A percentile compares a stretch with the other conserved stretches of the same genome.
Evolutionary conservation across 108 stramenopile genomes (phyloP).

Genomic region (Schizochytrium sp.): DNA sequence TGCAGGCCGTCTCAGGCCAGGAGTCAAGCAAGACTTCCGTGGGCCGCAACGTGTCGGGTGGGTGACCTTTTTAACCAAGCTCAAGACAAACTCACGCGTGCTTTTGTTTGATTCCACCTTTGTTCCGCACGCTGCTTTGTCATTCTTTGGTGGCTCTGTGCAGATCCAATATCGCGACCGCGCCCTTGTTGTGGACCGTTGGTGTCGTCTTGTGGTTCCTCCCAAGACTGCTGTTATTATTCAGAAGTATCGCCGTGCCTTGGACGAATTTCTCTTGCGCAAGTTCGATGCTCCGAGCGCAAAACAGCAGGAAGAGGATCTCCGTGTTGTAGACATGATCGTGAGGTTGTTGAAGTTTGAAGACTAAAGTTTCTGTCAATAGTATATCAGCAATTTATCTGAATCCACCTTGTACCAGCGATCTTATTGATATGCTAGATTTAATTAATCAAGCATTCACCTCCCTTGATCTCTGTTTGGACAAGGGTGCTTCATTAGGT

Average conservation of each 20-base stretch:
- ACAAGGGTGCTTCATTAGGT: too few relatives aligned
- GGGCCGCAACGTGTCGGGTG: background rate
- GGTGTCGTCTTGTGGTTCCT: slow-evolving; percentile 20
- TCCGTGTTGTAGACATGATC: slow-evolving; percentile 20
- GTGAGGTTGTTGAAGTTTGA: background rate
- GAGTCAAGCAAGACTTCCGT: background rate
- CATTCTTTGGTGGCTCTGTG: slow-evolving; percentile 24
- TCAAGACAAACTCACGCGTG: slow-evolving; percentile 36
- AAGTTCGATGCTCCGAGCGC: slow-evolving; percentile 20
- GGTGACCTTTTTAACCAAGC: slow-evolving; percentile 29
- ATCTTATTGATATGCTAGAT: too few relatives aligned
- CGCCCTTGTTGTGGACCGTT: slow-evolving; percentile 13
- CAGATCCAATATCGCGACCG: slow-evolving; percentile 17
- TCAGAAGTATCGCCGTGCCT: background rate
- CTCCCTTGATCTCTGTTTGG: too few relatives aligned
- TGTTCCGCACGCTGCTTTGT: slow-evolving; percentile 17
- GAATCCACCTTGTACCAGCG: background rate
- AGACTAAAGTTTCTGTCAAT: background rate
- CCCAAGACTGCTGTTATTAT: slow-evolving; percentile 24
- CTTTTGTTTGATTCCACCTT: slow-evolving; percentile 54
- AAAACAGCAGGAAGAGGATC: background rate
- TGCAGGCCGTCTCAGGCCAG: background rate
- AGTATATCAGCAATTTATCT: background rate
- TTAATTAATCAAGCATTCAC: too few relatives aligned
- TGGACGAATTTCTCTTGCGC: slow-evolving; percentile 39